Evolutionary conservation across 2,329 filamentous ascomycete species (phyloP), one percentile per base, ranked within the genome.

Genomic region (Bipolaris oryzae): DNA sequence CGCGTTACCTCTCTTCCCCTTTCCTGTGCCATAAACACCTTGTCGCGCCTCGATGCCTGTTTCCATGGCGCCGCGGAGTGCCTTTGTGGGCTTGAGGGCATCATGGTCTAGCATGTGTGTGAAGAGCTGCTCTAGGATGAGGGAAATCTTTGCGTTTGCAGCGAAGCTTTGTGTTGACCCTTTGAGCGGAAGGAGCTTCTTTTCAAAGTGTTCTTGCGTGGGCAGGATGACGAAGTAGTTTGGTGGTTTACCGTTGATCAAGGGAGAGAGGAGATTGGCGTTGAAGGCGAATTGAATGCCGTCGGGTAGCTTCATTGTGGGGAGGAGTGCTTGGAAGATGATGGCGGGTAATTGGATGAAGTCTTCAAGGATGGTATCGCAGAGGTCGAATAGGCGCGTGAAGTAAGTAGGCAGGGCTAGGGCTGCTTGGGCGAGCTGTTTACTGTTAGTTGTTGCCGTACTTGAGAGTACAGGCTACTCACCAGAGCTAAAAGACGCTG

Each of bases 401-500:
- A 83, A 82, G 37, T 77, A 75, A 3, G 75, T 76, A 0, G 81
- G 77, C 1, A 76, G 53, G 10, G 53, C 56, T 7, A 60, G 77
- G 0, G 79, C 69, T 49, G 79, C 74, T 47, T 68, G 61, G 6
- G 72, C 69, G 20, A 82, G 68, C 72, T 77, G 48, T 66, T 33
- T 16, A 4, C 20, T 43, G 46, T 73, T 53, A 77, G 63, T 53
- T 18, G 11, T 16, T 18, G 23, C 25, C 7, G 13, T 4, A 1
- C 7, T n/a, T 10, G 28, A 11, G 15, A n/a, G 5, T 11, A 15
- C 18, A n/a, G 3, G 28, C 18, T 38, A 68, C 79, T 66, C 67
- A 83, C 80, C 31, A 90, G 74, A 18, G 80, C 79, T 54, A 91
- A 84, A 3, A 91, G 75, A 0, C 88, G 85, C 60, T 88, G 81